Evolutionary conservation across 2,329 filamentous ascomycete genomes (phyloP).

Genomic region (Calonectria multiphialidica): DNA sequence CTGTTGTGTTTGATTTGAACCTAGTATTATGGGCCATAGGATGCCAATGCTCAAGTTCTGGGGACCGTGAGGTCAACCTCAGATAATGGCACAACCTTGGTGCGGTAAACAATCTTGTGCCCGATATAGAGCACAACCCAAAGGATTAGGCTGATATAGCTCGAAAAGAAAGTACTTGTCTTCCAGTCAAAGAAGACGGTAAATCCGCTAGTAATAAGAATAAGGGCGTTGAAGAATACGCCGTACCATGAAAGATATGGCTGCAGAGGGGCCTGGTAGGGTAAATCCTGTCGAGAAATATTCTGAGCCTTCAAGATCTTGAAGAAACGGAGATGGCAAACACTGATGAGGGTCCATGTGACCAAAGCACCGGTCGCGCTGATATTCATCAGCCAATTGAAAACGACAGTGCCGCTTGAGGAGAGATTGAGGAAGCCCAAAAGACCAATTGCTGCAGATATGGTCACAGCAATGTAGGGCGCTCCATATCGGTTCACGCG

Average conservation of each 20-base stretch:
- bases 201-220: constrained; percentile 9
- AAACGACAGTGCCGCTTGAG: constrained; percentile 3
- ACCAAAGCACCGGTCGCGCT: constrained; percentile 6
- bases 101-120: background rate
- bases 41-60: background rate
- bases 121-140: constrained; percentile 4
- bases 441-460: background rate
- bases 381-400: constrained; percentile 18
- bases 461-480: constrained; percentile 1
- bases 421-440: constrained; percentile 9
- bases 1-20: background rate
- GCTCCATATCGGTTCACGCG: background rate
- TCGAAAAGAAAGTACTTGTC: constrained; percentile 8
- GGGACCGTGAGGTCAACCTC: constrained; percentile 1
- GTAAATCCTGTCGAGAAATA: constrained; percentile 5
- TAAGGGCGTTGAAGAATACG: background rate
- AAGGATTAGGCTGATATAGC: constrained; percentile 10
- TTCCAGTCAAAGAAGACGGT: constrained; percentile 5
- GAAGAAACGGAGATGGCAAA: constrained; percentile 9
- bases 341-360: constrained; percentile 14
- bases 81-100: background rate
- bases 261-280: constrained; percentile 6
- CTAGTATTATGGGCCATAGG: background rate
- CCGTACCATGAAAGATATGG: constrained; percentile 12
- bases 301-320: background rate